Base-by-base conservation (phyloP, 495 filamentous ascomycete genomes). In the Penicillium longicatenatum region DNA sequence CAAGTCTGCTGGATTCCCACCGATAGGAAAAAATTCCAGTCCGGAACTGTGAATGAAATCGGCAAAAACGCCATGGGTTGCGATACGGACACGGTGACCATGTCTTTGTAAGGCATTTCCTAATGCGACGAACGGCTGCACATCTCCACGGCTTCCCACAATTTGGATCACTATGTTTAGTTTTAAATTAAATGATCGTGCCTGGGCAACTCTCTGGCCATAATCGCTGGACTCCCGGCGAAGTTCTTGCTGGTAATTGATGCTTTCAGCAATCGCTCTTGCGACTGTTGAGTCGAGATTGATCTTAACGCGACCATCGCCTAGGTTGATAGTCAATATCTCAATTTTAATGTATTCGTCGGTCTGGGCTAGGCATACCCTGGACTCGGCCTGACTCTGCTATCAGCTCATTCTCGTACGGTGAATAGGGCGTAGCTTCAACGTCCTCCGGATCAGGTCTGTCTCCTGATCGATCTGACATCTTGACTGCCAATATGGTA, bases 11-110 rank as follows among this genome's bases (percentile, higher is more conserved):
- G 84, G 85, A 68, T 88, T 82, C 1, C 85, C 86, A 1, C 85
- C 84, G 54, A 89, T 84, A 7, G 76, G 81, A 58, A 83, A 89
- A 69, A 89, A 90, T 51, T 86, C 83, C 4, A 86, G 64, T 0
- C 77, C 79, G 16, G 80, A 79, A 43, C 80, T 72, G 16, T 59
- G 62, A 12, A 86, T 80, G 52, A 89, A 86, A 1, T 76, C 67
- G 55, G 79, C 79, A 68, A 89, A 89, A 0, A 73, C 75, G 4
- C 75, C 71, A 65, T 90, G 87, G 6, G 86, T 90, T 1, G 84
- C 84, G 21, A 90, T 62, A 10, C 87, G 78, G 2, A 90, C 81
- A 1, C 85, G 80, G 67, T 80, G 78, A 16, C 75, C 74, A 57
- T 73, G 56, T 16, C 64, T 62, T 51, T 79, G 70, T 31, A 84